Evolutionary conservation across 495 filamentous ascomycete genomes (phyloP), one percentile per base, ranked within the genome.

Genomic region (Xylaria bambusicola): DNA sequence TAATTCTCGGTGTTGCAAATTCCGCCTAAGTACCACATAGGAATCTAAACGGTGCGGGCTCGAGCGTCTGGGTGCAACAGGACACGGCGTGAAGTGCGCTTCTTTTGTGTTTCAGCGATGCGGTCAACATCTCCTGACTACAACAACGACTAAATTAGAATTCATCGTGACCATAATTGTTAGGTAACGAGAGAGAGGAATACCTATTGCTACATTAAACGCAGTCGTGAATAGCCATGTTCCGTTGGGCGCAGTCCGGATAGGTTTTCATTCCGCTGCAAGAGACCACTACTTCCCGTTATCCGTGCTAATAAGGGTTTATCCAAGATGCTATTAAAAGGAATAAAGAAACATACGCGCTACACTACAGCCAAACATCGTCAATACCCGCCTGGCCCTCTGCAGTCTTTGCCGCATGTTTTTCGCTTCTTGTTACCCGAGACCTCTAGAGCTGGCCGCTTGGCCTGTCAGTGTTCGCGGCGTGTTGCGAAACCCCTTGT

Each of bases 401-500:
- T n/a, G n/a, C n/a, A n/a, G n/a, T n/a, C n/a, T n/a, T n/a, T n/a
- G n/a, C n/a, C n/a, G n/a, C n/a, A n/a, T 33, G 5, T 33, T 5
- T 33, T 33, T 33, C 31, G 31, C 31, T 33, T 33, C 5, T 10
- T 10, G 5, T 33, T 5, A 33, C 29, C 29, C 29, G 29, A 38
- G 36, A 38, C 36, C n/a, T 6, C 13, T 3, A 38, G 15, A 3
- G 36, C 36, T 38, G 52, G 50, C 60, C 5, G 29, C 2, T 23
- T 10, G 54, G 10, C 27, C 23, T 56, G 38, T 18, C 20, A 20
- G 29, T 26, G 17, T 20, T 26, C 21, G 27, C 33, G 50, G 50
- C 1, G 5, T 53, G 52, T 42, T 38, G 38, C 52, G 36, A 54
- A 21, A 38, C 17, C 20, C 60, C 63, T 52, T 66, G 57, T 48